Evolutionary conservation across 208 protist genomes (phyloP), one percentile per base, ranked within the genome.

Genomic region (Trypanosoma vivax): DNA sequence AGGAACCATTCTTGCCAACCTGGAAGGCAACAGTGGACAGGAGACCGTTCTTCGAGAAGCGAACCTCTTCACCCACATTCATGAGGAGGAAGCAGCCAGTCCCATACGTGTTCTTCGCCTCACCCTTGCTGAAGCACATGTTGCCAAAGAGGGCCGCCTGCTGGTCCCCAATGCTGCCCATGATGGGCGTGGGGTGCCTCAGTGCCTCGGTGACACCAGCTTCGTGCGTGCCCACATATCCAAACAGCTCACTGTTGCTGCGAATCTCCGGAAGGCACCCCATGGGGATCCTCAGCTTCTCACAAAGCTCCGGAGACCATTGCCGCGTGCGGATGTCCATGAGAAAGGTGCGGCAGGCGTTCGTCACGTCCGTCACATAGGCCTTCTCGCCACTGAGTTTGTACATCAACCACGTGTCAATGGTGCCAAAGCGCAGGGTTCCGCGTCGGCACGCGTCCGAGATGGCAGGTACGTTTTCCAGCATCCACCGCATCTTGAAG

Each of bases 61-160:
- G 63, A 18, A 64, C 57, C 19, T 65, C 55, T n/a, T 65, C 60
- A n/a, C 97, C 98, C 6, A 92, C 96, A 60, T 99, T 99, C 65
- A 93, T 83, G 13, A 99, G 76, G 21, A 99, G 58, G 72, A 99
- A 99, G 65, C 95, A 98, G 9, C 98, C 98, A 1, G 98, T 99
- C 11, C 98, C 98, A 71, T 97, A 98, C 2, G 97, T 99, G 54
- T 83, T 97, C 64, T 99, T 99, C 0, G 84, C 78, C n/a, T 97
- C 83, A 23, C 96, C 96, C 5, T 58, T 25, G 4, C 59, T 18
- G 41, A 98, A 94, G 65, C 95, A 98, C 35, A 84, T 61, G 37
- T 99, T 97, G 9, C 97, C 97, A 43, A 99, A 79, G 5, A 97
- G 61, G 0, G 97, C 96, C 5, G 87, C 75, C 67, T 99, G 98